These are phyloP conservation scores for Viola odorata DNA, from an alignment of 345 rosid genomes.

Conservation along the genomic window DNA sequence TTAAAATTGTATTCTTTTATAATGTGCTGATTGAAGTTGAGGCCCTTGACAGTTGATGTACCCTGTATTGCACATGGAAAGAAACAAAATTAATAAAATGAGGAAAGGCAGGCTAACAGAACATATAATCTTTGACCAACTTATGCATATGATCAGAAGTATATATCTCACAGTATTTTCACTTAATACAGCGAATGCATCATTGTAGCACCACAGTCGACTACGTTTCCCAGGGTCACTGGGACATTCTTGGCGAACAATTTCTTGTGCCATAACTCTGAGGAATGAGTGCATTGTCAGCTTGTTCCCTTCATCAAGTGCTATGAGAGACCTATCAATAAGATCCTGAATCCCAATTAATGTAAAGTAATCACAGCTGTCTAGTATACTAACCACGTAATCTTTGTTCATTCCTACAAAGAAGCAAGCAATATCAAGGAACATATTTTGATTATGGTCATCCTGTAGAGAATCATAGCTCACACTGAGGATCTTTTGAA, in stretches of 20 bases:
- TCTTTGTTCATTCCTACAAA: not conserved
- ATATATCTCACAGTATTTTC: not conserved
- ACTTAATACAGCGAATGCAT: not conserved
- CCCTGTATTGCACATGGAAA: not conserved
- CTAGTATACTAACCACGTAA: not conserved
- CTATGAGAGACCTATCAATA: not conserved
- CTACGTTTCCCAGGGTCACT: not conserved
- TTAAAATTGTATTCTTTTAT: not conserved
- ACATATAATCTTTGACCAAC: not conserved
- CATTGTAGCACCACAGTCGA: not conserved
- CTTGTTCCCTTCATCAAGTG: not conserved
- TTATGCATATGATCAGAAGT: not conserved
- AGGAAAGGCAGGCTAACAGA: not conserved
- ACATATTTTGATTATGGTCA: not conserved
- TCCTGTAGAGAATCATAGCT: constrained; percentile 2
- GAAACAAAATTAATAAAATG: not conserved
- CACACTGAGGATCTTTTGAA: not conserved
- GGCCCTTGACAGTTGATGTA: not conserved
- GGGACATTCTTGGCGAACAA: not conserved
- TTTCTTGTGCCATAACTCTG: not conserved
- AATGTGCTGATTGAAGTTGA: not conserved
- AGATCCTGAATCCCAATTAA: not conserved
- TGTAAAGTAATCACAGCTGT: not conserved
- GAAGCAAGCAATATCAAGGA: not conserved
- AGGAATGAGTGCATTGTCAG: not conserved